phyloP scores from a whole-genome alignment of 179 eudicot species.

The Actinidia chinensis region DNA sequence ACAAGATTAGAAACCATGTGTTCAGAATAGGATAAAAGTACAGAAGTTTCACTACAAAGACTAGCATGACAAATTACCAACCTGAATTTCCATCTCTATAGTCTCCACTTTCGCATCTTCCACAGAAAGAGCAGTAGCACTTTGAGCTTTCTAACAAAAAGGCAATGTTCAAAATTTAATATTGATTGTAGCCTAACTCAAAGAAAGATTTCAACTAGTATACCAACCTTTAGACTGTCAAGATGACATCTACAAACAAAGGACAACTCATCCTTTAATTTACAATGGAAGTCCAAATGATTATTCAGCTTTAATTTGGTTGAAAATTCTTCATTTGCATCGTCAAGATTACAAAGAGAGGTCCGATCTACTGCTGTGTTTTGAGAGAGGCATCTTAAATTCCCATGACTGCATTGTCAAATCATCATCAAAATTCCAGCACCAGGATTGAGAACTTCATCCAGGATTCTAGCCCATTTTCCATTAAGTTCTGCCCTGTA shows the following conservation, averaged over 20 bases:
- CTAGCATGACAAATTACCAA: constrained; percentile 19
- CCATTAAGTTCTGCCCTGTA: constrained; percentile 26
- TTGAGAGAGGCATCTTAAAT: constrained; percentile 35
- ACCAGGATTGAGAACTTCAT: constrained; percentile 29
- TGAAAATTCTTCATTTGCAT: constrained; percentile 24
- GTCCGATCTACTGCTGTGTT: constrained; percentile 28
- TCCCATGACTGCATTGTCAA: too few species aligned
- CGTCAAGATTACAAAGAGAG: constrained; percentile 23
- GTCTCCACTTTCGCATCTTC: constrained; percentile 33
- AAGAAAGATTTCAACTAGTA: neutral
- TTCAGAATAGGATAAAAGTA: neutral
- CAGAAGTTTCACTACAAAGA: neutral
- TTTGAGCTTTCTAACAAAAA: constrained; percentile 49
- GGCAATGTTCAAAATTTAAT: constrained; percentile 22
- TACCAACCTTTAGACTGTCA: constrained; percentile 57
- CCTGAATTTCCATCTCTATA: constrained; percentile 57
- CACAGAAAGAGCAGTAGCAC: constrained; percentile 33
- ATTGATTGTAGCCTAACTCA: neutral
- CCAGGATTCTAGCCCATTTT: constrained; percentile 27
- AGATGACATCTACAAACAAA: constrained; percentile 50
- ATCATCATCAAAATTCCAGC: constrained; percentile 67
- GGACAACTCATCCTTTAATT: constrained; percentile 45
- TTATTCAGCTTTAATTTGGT: constrained; percentile 32
- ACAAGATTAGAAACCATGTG: neutral
- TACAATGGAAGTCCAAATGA: constrained; percentile 45